These are phyloP conservation scores for Oryza meridionalis DNA, from an alignment of 176 grass and related monocot genomes.

Conservation along the genomic window DNA sequence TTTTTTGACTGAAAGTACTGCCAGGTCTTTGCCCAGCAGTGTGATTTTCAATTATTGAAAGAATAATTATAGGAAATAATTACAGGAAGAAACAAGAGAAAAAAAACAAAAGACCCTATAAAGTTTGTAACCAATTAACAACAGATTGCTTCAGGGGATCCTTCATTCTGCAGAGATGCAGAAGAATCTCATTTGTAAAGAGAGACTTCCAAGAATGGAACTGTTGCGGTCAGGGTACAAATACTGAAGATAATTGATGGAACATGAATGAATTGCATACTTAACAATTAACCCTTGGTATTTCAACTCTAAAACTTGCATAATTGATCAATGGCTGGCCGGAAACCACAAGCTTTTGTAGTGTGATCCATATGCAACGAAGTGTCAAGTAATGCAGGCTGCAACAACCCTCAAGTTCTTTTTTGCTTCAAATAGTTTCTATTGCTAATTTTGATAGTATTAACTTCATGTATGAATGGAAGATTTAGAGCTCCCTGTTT, in stretches of 20 bases:
- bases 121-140: too few species aligned
- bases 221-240: background rate
- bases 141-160: too few species aligned
- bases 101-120: too few species aligned
- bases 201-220: too few species aligned
- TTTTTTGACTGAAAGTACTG: too few species aligned
- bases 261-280: background rate
- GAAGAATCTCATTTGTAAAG: too few species aligned
- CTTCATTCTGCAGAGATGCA: too few species aligned
- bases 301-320: slow-evolving; percentile 7
- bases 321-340: slow-evolving; percentile 8
- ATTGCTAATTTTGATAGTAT: slow-evolving; percentile 5
- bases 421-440: background rate
- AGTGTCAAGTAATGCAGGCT: background rate
- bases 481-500: slow-evolving; percentile 20
- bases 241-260: background rate
- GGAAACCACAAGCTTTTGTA: slow-evolving; percentile 1
- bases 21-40: too few species aligned
- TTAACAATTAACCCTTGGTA: background rate
- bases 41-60: too few species aligned
- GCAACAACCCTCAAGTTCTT: background rate
- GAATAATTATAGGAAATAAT: too few species aligned
- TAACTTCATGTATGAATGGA: background rate
- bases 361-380: background rate
- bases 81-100: too few species aligned